Evolutionary conservation across 768 basidiomycete genomes (phyloP).

Genomic region (Kwoniella sp.): DNA sequence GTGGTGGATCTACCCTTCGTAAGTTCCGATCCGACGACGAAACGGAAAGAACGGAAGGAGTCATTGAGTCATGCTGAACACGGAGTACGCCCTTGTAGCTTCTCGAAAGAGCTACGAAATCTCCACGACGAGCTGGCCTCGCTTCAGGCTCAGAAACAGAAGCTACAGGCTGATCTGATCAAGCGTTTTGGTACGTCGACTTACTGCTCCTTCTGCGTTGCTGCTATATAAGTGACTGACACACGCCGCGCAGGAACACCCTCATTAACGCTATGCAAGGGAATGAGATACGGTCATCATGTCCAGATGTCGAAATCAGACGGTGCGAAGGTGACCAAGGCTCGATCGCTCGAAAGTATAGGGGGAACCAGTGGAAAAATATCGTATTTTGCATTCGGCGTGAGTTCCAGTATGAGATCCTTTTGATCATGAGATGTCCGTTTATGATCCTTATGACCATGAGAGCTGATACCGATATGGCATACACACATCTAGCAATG

Average conservation of each 20-base stretch:
- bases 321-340: constrained; percentile 33
- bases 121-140: constrained; percentile 26
- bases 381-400: constrained; percentile 38
- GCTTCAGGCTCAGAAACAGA: constrained; percentile 23
- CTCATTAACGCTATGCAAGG: constrained; percentile 18
- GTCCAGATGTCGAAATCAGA: constrained; percentile 29
- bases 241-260: constrained; percentile 6
- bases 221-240: background rate
- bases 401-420: constrained; percentile 17
- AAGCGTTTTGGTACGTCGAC: constrained; percentile 28
- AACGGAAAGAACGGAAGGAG: too few species aligned
- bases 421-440: background rate
- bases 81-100: constrained; percentile 17
- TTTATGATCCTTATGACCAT: background rate
- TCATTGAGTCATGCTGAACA: background rate
- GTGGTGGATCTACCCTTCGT: constrained; percentile 52
- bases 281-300: constrained; percentile 30
- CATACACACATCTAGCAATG: constrained; percentile 31
- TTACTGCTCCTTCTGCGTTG: background rate
- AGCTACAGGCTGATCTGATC: constrained; percentile 36
- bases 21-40: too few species aligned
- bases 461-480: background rate
- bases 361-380: constrained; percentile 26
- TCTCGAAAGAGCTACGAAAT: constrained; percentile 28
- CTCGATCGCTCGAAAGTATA: constrained; percentile 33